Evolutionary conservation across 2,329 filamentous ascomycete species (phyloP).

Genomic region (Colletotrichum sp.): DNA sequence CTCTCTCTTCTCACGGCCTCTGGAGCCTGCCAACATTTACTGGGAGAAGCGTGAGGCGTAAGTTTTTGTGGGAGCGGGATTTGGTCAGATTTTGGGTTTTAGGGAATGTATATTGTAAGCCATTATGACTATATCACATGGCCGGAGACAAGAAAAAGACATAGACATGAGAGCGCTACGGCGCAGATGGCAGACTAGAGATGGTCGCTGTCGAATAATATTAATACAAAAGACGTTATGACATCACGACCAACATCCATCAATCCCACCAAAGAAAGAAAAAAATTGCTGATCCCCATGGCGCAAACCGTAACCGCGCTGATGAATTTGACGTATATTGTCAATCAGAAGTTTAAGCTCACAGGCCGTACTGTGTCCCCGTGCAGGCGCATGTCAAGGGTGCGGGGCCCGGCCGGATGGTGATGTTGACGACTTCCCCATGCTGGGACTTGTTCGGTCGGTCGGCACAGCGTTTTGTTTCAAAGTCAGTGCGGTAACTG

Average conservation of each 20-base stretch:
- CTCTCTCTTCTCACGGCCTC: conserved; percentile 75
- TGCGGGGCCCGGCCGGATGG: not conserved
- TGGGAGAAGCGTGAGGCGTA: conserved; percentile 71
- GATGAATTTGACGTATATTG: not conserved
- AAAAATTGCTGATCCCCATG: not conserved
- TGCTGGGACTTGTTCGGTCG: not conserved
- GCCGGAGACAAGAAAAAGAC: not conserved
- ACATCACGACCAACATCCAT: not conserved
- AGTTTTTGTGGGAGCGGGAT: not conserved
- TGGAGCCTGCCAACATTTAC: conserved; percentile 73
- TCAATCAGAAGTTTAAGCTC: not conserved
- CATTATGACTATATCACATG: conserved; percentile 10
- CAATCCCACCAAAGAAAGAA: not conserved
- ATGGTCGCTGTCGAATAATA: conserved; percentile 7
- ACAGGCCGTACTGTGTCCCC: not conserved
- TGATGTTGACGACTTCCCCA: not conserved
- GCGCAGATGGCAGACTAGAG: not conserved
- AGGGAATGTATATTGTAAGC: conserved; percentile 7
- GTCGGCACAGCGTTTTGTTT: conserved; percentile 7
- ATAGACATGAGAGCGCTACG: conserved; percentile 16
- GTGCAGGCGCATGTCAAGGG: not conserved
- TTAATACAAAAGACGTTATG: conserved; percentile 20
- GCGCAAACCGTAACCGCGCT: not conserved
- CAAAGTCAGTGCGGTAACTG: conserved; percentile 13
- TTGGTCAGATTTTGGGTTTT: not conserved